Evolutionary conservation across 2,329 filamentous ascomycete genomes (phyloP).

Genomic region (Fusarium austroafricanum): DNA sequence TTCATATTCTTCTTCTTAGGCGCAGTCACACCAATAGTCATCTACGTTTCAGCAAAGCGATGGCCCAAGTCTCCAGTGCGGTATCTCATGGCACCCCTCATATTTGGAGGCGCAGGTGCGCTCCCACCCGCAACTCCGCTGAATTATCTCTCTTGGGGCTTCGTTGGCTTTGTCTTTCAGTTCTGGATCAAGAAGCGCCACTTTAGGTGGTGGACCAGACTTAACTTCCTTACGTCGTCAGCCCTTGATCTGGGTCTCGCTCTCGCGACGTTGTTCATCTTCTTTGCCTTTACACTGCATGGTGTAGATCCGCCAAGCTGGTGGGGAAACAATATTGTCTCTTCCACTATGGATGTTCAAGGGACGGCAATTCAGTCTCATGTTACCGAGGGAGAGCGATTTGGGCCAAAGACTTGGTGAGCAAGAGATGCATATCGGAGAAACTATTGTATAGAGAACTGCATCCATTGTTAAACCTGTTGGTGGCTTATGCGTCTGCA

Average conservation of each 20-base stretch:
- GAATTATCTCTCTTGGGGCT: conserved; percentile 79
- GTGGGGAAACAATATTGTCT: conserved; percentile 75
- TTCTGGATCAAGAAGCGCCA: conserved; percentile 72
- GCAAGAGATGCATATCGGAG: background rate
- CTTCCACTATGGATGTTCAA: conserved; percentile 70
- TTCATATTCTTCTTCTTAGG: conserved; percentile 71
- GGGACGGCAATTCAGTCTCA: conserved; percentile 68
- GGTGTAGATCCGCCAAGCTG: conserved; percentile 71
- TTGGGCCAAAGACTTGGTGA: conserved; percentile 70
- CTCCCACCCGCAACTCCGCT: conserved; percentile 77
- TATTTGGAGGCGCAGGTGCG: conserved; percentile 68
- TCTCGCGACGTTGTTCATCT: conserved; percentile 74
- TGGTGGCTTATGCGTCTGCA: conserved; percentile 15
- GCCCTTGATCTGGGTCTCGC: conserved; percentile 77
- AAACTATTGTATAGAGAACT: background rate
- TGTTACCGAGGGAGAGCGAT: conserved; percentile 65
- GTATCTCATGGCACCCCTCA: conserved; percentile 70
- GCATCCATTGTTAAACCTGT: background rate
- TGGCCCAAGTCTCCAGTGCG: conserved; percentile 63
- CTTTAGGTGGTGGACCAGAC: conserved; percentile 77
- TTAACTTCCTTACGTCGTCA: conserved; percentile 78
- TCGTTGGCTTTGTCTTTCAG: conserved; percentile 78
- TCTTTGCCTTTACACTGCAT: conserved; percentile 75
- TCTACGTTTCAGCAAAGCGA: conserved; percentile 62
- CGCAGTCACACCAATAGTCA: conserved; percentile 62